Conservation (phyloP, 2,329 filamentous ascomycete species). For the Fusarium camptoceras region DNA sequence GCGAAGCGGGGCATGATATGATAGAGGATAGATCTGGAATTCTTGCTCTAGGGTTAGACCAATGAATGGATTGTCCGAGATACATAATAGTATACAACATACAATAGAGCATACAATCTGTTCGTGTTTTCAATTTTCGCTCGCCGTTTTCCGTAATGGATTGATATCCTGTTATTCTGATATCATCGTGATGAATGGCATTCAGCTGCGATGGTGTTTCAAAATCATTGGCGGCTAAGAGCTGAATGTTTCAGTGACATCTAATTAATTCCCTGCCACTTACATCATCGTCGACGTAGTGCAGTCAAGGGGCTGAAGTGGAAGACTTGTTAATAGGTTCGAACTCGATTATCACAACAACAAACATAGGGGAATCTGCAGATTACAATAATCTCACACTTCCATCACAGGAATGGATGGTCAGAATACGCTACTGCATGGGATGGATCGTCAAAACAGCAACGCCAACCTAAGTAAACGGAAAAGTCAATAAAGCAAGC, state of each 20-base stretch:
- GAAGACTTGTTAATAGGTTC: neutral
- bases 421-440: neutral
- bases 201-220: neutral
- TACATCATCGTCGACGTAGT: constrained; percentile 29
- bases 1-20: constrained; percentile 39
- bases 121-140: constrained; percentile 8
- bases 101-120: constrained; percentile 30
- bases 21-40: constrained; percentile 46
- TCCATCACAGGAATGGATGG: constrained; percentile 1
- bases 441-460: constrained; percentile 8
- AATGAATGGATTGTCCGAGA: constrained; percentile 45
- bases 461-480: neutral
- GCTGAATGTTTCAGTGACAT: constrained; percentile 27
- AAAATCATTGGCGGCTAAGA: neutral
- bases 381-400: constrained; percentile 4
- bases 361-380: neutral
- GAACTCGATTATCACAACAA: neutral
- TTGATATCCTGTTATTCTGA: neutral
- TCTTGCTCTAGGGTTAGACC: constrained; percentile 44
- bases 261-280: constrained; percentile 17
- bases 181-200: neutral
- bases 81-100: constrained; percentile 40
- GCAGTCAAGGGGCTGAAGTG: neutral
- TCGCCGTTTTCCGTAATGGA: too few species aligned
- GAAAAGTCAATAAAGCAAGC: constrained; percentile 14